Evolutionary conservation across 2,329 filamentous ascomycete genomes (phyloP).

Genomic region (Exophiala spinifera): DNA sequence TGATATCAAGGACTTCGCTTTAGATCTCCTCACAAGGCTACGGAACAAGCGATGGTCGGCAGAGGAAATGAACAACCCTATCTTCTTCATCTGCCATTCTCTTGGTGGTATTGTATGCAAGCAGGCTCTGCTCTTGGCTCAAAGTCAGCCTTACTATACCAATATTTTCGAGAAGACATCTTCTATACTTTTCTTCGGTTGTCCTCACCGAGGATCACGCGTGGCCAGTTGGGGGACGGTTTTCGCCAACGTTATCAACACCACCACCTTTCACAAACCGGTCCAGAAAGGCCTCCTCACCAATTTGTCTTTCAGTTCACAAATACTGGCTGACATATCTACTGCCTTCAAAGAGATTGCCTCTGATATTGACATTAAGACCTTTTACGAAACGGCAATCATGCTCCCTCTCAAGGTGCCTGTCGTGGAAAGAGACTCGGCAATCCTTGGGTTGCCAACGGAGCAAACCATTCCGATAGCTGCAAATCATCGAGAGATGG

Average conservation of each 20-base stretch:
- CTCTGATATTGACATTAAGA: not conserved
- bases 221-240: conserved; percentile 63
- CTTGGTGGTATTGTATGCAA: conserved; percentile 34
- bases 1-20: conserved; percentile 5
- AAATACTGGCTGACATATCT: conserved; percentile 5
- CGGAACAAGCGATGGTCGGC: conserved; percentile 4
- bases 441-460: not conserved
- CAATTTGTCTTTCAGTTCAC: not conserved
- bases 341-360: conserved; percentile 1
- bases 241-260: conserved; percentile 87
- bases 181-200: conserved; percentile 3
- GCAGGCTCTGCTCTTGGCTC: not conserved
- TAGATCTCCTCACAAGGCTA: conserved; percentile 5
- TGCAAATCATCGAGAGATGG: conserved; percentile 7
- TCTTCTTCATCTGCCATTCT: conserved; percentile 32
- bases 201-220: conserved; percentile 2
- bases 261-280: conserved; percentile 60
- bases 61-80: conserved; percentile 13
- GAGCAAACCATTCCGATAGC: conserved; percentile 2
- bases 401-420: conserved; percentile 4
- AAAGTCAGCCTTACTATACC: not conserved
- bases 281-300: not conserved
- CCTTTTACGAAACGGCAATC: conserved; percentile 8
- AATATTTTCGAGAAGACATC: not conserved
- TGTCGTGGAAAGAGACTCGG: conserved; percentile 6